Evolutionary conservation across 2,329 filamentous ascomycete species (phyloP), one percentile per base, ranked within the genome.

Genomic region (Aspergillus sp.): DNA sequence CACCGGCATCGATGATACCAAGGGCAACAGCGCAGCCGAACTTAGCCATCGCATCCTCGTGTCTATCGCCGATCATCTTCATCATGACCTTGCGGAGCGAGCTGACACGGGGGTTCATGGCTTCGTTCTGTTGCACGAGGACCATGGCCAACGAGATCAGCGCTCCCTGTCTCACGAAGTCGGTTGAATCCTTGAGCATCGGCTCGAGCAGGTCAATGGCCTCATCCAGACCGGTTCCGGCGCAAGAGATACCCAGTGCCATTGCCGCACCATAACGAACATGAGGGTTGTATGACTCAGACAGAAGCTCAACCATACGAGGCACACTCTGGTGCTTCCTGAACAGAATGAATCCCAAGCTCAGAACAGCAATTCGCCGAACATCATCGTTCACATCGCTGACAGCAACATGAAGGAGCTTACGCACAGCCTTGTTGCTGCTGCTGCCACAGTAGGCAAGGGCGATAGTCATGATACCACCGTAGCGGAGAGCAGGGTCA

Each of bases 31-130:
- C 91, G 68, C 92, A 94, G 70, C 95, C 95, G 66, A 99, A 99
- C 77, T 99, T 99, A 73, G 95, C 96, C 94, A 99, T 98, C 62
- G 95, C 95, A 81, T 99, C 95, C 77, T 99, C 95, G 69, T 99
- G 95, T 55, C 95, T 89, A 75, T 99, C 95, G 41, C 90, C 88
- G 23, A 98, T 88, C 59, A 97, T 92, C 83, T 96, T 98, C 81
- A 92, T 90, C 63, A 99, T 86, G 3, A 91, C 93, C 82, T 97
- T 97, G 70, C 95, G 89, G 66, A 98, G 93, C 1, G 88, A 86
- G 21, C 88, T 87, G 51, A 97, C 94, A 82, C 98, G 97, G 70
- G 95, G 93, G 79, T 98, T 99, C 91, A 97, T 96, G 27, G 90
- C 89, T 78, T 99, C 95, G 71, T 98, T 99, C 76, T 98, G 95